Evolutionary conservation across 139 green algal genomes (phyloP), one percentile per base, ranked within the genome.

Genomic region (Asterochloris sp.): DNA sequence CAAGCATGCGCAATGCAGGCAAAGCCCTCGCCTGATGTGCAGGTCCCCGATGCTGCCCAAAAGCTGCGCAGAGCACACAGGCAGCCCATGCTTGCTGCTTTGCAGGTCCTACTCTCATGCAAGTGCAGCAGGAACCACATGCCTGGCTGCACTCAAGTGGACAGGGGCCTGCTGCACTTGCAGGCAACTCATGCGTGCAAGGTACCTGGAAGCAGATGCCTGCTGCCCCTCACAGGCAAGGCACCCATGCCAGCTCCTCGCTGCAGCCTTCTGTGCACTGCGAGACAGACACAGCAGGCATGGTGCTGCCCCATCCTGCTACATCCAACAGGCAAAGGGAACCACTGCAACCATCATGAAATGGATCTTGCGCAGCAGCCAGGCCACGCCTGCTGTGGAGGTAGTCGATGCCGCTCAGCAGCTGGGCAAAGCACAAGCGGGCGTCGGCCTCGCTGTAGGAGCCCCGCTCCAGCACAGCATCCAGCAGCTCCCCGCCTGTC

Each of bases 361-460:
- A n/a, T n/a, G n/a, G n/a, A n/a, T n/a, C n/a, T 69, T 69, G 64
- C 15, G 64, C 64, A 69, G 14, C 21, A 24, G 66, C 21, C 17
- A 13, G 64, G 26, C 19, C 89, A 87, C 79, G 94, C 89, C 90
- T 90, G 85, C 82, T 91, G 85, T 98, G 95, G 28, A 97, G 86
- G 91, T 98, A 97, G 84, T 91, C 78, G 62, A 98, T 92, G 71
- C 92, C 95, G 0, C 83, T 73, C 19, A 97, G 89, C 61, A 98
- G 86, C 88, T 97, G 93, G 73, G 88, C 82, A 78, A 98, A 97
- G 69, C 87, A 91, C 11, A 89, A 29, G 9, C 92, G 86, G 12
- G 95, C 95, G 62, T 97, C 92, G 4, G 79, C 82, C 83, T 98
- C 95, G 73, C 82, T 91, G 92, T 97, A 98, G 54, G 88, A 91